Evolutionary conservation across 768 basidiomycete genomes (phyloP).

Genomic region (Agaricus blazei): DNA sequence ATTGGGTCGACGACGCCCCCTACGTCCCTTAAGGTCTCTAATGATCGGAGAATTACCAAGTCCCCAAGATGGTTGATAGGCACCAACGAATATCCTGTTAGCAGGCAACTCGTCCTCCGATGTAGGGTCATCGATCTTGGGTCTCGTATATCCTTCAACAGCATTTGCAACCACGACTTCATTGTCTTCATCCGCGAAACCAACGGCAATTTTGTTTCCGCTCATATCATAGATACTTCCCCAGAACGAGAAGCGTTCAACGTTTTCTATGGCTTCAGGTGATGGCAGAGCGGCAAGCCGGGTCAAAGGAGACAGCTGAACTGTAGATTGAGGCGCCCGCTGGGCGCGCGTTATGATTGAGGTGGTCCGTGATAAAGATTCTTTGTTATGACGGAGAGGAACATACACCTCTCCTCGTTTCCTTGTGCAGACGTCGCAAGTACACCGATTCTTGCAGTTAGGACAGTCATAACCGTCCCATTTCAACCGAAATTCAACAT

Average conservation of each 20-base stretch:
- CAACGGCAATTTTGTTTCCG: conserved; percentile 1
- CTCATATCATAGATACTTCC: conserved; percentile 5
- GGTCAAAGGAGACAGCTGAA: not conserved
- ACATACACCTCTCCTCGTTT: conserved; percentile 10
- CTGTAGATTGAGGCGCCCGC: not conserved
- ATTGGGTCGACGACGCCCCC: not conserved
- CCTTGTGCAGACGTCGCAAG: conserved; percentile 7
- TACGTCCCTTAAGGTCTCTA: conserved; percentile 3
- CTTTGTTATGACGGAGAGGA: not conserved
- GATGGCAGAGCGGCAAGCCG: not conserved
- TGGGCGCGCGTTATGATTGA: not conserved
- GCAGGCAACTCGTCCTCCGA: not conserved
- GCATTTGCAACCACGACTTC: conserved; percentile 1
- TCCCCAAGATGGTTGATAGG: conserved; percentile 12
- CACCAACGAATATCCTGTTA: conserved; percentile 12
- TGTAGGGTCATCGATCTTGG: not conserved
- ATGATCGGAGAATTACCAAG: conserved; percentile 8
- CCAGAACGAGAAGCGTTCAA: not conserved
- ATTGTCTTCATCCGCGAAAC: not conserved
- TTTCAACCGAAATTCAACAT: not conserved
- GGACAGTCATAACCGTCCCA: conserved; percentile 7
- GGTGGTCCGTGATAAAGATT: not conserved
- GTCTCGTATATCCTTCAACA: not conserved
- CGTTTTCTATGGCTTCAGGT: not conserved
- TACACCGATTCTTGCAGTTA: conserved; percentile 2